These are phyloP conservation scores for Phaeosphaeria sp. DNA, from an alignment of 2,329 filamentous ascomycete genomes.

Conservation along the genomic window DNA sequence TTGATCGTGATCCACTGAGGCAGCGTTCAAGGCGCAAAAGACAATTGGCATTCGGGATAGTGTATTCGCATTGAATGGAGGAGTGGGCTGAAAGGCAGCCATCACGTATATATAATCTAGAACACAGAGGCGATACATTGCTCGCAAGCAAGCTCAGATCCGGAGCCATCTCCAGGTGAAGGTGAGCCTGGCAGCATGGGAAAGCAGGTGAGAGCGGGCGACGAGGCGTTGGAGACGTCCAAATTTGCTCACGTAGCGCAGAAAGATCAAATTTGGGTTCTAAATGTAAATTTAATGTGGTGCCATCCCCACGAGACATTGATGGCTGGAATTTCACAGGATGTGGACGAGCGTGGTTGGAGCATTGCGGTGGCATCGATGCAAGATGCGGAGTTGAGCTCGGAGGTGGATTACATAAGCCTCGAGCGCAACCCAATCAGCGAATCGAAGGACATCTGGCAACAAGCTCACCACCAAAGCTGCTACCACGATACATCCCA, in stretches of 20 bases:
- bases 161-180: slow-evolving; percentile 5
- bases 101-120: background rate
- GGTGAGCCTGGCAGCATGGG: background rate
- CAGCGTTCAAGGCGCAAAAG: background rate
- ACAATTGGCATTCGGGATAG: background rate
- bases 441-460: slow-evolving; percentile 39
- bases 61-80: background rate
- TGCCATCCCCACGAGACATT: background rate
- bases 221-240: background rate
- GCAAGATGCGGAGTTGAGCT: slow-evolving; percentile 18
- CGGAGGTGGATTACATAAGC: slow-evolving; percentile 28
- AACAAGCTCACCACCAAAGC: slow-evolving; percentile 29
- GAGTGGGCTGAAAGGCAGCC: background rate
- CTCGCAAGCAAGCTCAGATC: background rate
- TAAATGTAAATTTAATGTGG: too few relatives aligned
- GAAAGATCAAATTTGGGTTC: too few relatives aligned
- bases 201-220: slow-evolving; percentile 3
- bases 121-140: background rate
- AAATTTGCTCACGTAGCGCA: background rate
- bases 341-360: background rate
- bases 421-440: slow-evolving; percentile 16
- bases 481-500: background rate
- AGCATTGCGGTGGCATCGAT: slow-evolving; percentile 1
- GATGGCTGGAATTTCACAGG: background rate
- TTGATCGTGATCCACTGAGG: too few relatives aligned